Base-by-base conservation (phyloP, 2,329 filamentous ascomycete genomes). In the Xylariomycetidae sp. region DNA sequence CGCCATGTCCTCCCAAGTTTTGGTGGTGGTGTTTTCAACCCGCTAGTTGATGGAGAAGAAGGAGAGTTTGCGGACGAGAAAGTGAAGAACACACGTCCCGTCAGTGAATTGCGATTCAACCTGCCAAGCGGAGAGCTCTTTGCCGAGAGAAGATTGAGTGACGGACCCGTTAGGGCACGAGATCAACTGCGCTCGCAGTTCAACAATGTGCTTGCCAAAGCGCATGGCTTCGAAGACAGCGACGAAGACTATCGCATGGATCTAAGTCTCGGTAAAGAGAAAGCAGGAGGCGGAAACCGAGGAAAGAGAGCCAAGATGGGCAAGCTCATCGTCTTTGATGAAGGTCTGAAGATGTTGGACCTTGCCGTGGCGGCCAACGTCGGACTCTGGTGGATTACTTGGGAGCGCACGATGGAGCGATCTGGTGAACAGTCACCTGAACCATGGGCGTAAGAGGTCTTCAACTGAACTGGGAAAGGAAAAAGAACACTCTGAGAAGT, bases 281-380 rank as follows among this genome's bases (percentile, higher is more conserved):
- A 74, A 35, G 89, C 89, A 0, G 90, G 90, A 2, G 90, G 90
- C 15, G 90, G 90, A 0, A 82, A 85, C 52, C 74, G 82, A 27
- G 90, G 90, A 0, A 88, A 85, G 57, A 77, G 85, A 50, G 89
- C 87, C 4, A 98, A 98, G 64, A 65, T 98, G 48, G 92, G 90
- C 1, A 98, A 96, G 61, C 65, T 98, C 32, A 87, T 96, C 32
- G 73, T 98, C 23, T 77, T 88, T 48, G 79, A 90, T 35, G 89
- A 94, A 50, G 92, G 92, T 0, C 63, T 94, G 44, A 94, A 94
- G 66, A 96, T 98, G 90, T 61, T 96, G 50, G 92, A 98, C 66
- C 59, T 98, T 38, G 68, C 94, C 0, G 86, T 98, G 14, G 86
- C 90, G 4, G 84, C 88, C 9, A 95, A 95, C 54, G 76, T 98